A percentile compares a stretch with the other conserved stretches of the same genome.
Evolutionary conservation across 805 yeast genomes (phyloP).

Genomic region (Starmerella floricola): DNA sequence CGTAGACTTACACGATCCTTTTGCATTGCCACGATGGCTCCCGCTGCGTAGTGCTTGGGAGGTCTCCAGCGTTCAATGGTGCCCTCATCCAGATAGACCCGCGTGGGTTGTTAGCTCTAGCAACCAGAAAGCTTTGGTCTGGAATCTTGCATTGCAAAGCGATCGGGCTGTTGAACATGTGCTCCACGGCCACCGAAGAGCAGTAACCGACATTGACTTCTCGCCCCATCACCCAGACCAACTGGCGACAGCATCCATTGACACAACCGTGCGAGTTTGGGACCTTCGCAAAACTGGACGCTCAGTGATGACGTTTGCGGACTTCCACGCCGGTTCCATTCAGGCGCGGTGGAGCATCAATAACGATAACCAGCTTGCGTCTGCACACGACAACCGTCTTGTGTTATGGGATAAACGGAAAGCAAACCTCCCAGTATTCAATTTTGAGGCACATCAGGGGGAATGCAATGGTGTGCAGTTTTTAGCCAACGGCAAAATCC

Average conservation of each 20-base stretch:
- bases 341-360: slow-evolving; percentile 88
- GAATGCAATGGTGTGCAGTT: slow-evolving; percentile 86
- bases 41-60: slow-evolving; percentile 93
- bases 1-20: slow-evolving; percentile 92
- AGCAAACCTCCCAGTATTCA: slow-evolving; percentile 62
- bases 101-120: slow-evolving; percentile 89
- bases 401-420: slow-evolving; percentile 81
- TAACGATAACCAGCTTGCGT: slow-evolving; percentile 66
- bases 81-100: slow-evolving; percentile 76
- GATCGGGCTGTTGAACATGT: slow-evolving; percentile 72
- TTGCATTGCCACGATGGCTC: slow-evolving; percentile 86
- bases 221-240: slow-evolving; percentile 78
- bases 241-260: slow-evolving; percentile 86
- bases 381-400: slow-evolving; percentile 71
- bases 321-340: slow-evolving; percentile 88
- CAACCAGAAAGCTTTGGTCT: slow-evolving; percentile 86
- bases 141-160: slow-evolving; percentile 73
- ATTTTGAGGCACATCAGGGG: slow-evolving; percentile 64
- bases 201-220: slow-evolving; percentile 91
- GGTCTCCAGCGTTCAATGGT: slow-evolving; percentile 98
- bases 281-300: slow-evolving; percentile 39
- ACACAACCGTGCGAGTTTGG: slow-evolving; percentile 79
- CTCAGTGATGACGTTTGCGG: slow-evolving; percentile 52
- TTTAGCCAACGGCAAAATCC: slow-evolving; percentile 49
- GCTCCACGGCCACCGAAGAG: slow-evolving; percentile 80